A percentile compares a stretch with the other conserved stretches of the same genome.
These are phyloP conservation scores for Lonicera japonica DNA, from an alignment of 129 eudicot genomes.

Conservation along the genomic window DNA sequence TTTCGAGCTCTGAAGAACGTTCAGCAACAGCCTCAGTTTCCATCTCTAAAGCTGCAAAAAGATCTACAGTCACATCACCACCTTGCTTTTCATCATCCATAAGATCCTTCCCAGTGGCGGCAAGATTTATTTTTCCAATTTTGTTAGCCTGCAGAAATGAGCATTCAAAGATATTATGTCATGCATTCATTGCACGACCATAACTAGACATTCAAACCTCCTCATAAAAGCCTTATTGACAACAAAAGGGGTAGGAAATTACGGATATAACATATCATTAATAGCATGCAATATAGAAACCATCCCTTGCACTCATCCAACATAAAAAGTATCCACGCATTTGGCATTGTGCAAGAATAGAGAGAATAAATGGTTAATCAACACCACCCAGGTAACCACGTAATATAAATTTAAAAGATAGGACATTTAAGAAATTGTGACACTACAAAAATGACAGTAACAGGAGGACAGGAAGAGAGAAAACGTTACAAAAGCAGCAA, in stretches of 20 bases:
- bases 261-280: no score
- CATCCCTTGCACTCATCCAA: background rate
- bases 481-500: conserved; percentile 3
- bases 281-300: background rate
- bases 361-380: background rate
- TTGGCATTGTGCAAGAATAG: no score
- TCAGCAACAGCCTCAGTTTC: conserved; percentile 75
- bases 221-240: no score
- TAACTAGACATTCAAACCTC: background rate
- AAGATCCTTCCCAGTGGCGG: conserved; percentile 99
- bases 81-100: conserved; percentile 99
- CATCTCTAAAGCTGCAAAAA: conserved; percentile 76
- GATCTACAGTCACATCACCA: conserved; percentile 97
- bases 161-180: background rate
- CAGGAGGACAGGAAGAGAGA: background rate
- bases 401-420: no score
- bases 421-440: background rate
- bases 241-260: no score
- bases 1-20: conserved; percentile 77
- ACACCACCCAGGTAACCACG: background rate
- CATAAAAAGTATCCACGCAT: background rate
- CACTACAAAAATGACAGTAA: background rate
- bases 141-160: conserved; percentile 67
- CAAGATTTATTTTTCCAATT: conserved; percentile 94
- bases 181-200: conserved; percentile 8